These are phyloP conservation scores for Cydonia oblonga DNA, from an alignment of 331 rosid species.

Conservation along the genomic window DNA sequence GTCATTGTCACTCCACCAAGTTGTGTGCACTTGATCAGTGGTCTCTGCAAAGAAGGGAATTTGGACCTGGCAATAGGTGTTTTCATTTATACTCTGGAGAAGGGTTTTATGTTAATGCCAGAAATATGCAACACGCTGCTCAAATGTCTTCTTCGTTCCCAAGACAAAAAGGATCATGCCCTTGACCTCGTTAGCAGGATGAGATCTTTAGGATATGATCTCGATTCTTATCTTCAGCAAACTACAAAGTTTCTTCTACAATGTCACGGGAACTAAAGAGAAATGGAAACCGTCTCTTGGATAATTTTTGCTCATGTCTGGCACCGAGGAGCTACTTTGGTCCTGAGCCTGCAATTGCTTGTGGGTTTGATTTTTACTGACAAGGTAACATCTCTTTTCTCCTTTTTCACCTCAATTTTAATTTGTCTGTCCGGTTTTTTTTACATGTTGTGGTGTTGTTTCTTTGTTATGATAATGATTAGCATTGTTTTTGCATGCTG, in stretches of 20 bases:
- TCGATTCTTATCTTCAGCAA: constrained; percentile 9
- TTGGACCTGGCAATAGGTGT: constrained; percentile 41
- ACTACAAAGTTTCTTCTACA: constrained; percentile 23
- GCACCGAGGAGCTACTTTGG: constrained; percentile 1
- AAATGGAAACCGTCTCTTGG: not conserved
- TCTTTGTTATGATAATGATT: not conserved
- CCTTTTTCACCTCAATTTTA: not conserved
- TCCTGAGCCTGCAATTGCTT: not conserved
- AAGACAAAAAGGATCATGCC: constrained; percentile 28
- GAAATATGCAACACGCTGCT: constrained; percentile 32
- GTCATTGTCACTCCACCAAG: constrained; percentile 49
- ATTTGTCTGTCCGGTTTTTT: not conserved
- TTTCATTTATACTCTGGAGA: constrained; percentile 50
- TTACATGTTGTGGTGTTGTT: not conserved
- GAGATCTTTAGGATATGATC: constrained; percentile 41
- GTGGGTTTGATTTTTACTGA: not conserved
- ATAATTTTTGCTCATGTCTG: not conserved
- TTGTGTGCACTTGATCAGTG: constrained; percentile 55
- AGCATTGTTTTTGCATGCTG: not conserved
- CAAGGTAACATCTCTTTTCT: not conserved
- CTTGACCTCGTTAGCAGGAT: constrained; percentile 37
- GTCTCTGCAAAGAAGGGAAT: constrained; percentile 34
- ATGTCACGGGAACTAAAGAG: not conserved
- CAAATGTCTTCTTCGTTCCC: constrained; percentile 21
- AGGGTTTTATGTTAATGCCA: constrained; percentile 34